A percentile compares a stretch with the other conserved stretches of the same genome.
Conservation (phyloP, 495 filamentous ascomycete genomes). For the Annulohypoxylon stygium region DNA sequence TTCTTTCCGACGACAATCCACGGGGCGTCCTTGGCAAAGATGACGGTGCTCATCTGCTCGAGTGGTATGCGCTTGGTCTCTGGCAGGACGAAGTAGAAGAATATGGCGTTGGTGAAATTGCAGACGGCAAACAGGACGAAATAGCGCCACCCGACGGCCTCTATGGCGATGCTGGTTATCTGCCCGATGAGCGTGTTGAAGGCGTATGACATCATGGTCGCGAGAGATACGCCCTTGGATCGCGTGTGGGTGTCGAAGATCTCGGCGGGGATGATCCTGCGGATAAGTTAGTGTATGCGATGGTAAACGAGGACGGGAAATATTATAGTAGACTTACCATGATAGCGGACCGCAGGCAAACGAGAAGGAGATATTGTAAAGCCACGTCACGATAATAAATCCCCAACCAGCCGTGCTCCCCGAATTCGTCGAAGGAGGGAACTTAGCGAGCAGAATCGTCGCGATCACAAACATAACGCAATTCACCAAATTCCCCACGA, state of each 20-base stretch:
- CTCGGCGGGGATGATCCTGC: constrained; percentile 76
- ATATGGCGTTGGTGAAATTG: constrained; percentile 70
- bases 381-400: constrained; percentile 78
- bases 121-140: constrained; percentile 71
- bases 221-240: constrained; percentile 74
- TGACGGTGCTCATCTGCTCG: constrained; percentile 74
- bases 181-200: constrained; percentile 83
- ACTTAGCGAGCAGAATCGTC: constrained; percentile 57
- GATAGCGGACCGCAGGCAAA: constrained; percentile 72
- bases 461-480: constrained; percentile 66
- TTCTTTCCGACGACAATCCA: constrained; percentile 68
- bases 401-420: constrained; percentile 75
- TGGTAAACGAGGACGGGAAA: background rate
- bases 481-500: constrained; percentile 75
- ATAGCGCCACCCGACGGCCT: constrained; percentile 62
- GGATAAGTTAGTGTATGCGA: constrained; percentile 39
- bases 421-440: constrained; percentile 65
- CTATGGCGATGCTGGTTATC: constrained; percentile 72
- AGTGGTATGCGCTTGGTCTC: constrained; percentile 75
- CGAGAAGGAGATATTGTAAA: constrained; percentile 78
- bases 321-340: constrained; percentile 22
- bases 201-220: constrained; percentile 73
- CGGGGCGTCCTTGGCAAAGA: constrained; percentile 74
- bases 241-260: constrained; percentile 78
- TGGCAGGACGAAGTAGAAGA: constrained; percentile 74